Base-by-base conservation (phyloP, 192 early-diverging fungal genomes). In the Mortierella claussenii region DNA sequence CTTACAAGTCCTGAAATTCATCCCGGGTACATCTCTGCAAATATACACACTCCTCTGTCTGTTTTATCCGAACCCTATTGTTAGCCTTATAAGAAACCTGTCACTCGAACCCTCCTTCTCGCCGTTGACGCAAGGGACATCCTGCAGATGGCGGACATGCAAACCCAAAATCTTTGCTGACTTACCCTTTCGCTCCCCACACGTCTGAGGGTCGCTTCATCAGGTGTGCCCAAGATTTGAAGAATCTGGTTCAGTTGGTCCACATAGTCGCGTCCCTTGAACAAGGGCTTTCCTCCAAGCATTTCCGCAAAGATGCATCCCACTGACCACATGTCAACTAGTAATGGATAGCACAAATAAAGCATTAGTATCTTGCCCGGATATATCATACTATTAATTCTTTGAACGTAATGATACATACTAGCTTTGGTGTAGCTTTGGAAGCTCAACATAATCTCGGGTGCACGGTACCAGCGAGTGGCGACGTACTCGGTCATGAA, bases 401-500 rank as follows among this genome's bases (percentile, higher is more conserved):
- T n/a, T n/a, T n/a, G n/a, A n/a, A n/a, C n/a, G n/a, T 2, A 53
- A 18, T 12, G 18, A 15, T 30, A 70, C 85, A 69, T 85, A 87
- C 87, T 98, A 28, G 98, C 97, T 90, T 99, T 99, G 60, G 97
- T 98, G 83, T 99, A 99, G 53, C 88, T 93, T 62, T 95, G 91
- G 83, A 98, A 98, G 55, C 95, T 95, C 42, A 99, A 85, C 93
- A 99, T 96, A 65, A 99, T 95, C 68, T 99, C 98, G 21, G 98
- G 98, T 17, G 98, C 95, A 47, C 98, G 87, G 82, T 98, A 99
- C 96, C 96, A 99, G 67, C 98, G 83, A n/a, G 98, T 99, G 40
- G 98, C 98, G 28, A 99, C 98, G 63, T 99, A 99, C 81, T 99
- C 98, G 20, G 98, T 99, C 94, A 98, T 98, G 70, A 97, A 98